phyloP scores from a whole-genome alignment of 2,329 filamentous ascomycete genomes.

The Magnaporthiopsis poae region DNA sequence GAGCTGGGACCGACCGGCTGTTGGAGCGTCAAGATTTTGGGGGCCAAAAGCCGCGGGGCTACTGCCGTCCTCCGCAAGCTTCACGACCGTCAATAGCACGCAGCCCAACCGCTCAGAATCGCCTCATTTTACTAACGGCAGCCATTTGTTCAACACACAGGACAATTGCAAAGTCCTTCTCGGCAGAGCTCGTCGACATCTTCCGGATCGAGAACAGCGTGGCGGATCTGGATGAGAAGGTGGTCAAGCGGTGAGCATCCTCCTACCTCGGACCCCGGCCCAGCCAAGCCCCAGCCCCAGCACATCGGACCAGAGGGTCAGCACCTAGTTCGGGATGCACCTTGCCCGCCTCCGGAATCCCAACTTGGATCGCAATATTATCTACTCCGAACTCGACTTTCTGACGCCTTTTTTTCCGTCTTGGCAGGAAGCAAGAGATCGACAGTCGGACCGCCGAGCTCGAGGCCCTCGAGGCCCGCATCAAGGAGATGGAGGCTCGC shows the following conservation, averaged over 20 bases:
- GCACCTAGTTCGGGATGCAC: not conserved
- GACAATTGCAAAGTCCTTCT: conserved; percentile 80
- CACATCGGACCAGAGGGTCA: not conserved
- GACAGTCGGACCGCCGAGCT: conserved; percentile 67
- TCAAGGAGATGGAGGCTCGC: conserved; percentile 76
- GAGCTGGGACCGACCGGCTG: not conserved
- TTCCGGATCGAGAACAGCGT: conserved; percentile 78
- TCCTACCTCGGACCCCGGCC: not conserved
- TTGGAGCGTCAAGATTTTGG: not conserved
- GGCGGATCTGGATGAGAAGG: conserved; percentile 61
- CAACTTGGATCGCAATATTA: not conserved
- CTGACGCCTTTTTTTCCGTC: not conserved
- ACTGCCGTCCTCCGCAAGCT: not conserved
- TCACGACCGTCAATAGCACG: not conserved
- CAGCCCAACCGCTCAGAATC: not conserved
- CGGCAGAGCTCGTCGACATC: conserved; percentile 73
- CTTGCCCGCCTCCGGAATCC: not conserved
- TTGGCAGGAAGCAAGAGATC: conserved; percentile 66
- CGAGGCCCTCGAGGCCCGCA: conserved; percentile 70
- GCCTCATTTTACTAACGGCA: conserved; percentile 11
- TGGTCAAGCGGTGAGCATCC: conserved; percentile 66
- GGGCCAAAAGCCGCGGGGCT: not conserved
- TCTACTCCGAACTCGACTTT: not conserved
- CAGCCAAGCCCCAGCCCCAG: not conserved
- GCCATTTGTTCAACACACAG: conserved; percentile 34